Evolutionary conservation across 306 rosid genomes (phyloP).

Genomic region (Luffa acutangula): DNA sequence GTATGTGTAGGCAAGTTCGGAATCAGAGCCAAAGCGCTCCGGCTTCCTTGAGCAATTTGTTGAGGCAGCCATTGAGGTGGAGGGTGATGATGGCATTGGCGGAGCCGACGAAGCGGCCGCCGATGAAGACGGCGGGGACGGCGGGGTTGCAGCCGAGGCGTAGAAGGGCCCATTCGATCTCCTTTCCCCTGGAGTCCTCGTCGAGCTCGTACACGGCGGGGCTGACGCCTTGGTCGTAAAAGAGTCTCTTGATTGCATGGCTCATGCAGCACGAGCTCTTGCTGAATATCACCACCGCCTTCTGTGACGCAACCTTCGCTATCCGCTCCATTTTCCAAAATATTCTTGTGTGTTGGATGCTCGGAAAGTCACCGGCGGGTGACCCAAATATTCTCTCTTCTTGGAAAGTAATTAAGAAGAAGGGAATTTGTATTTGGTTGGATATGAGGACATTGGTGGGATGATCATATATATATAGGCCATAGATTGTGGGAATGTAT

Average conservation of each 20-base stretch:
- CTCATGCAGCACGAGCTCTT: constrained; percentile 97
- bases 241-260: constrained; percentile 79
- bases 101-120: constrained; percentile 73
- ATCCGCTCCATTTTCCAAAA: constrained; percentile 49
- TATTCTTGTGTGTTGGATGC: background rate
- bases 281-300: constrained; percentile 95
- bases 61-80: constrained; percentile 80
- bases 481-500: background rate
- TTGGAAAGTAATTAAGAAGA: background rate
- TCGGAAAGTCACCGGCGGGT: background rate
- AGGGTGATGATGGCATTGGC: constrained; percentile 82
- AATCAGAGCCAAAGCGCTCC: constrained; percentile 83
- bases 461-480: background rate
- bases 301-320: constrained; percentile 61
- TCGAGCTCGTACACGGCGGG: constrained; percentile 78
- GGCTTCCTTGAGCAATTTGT: constrained; percentile 78
- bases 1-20: background rate
- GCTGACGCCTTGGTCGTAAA: constrained; percentile 87
- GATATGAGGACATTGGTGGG: background rate
- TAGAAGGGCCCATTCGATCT: constrained; percentile 81
- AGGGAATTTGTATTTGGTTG: background rate
- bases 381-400: too few species aligned
- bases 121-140: constrained; percentile 81
- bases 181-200: constrained; percentile 64
- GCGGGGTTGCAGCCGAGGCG: constrained; percentile 85